These are phyloP conservation scores for Populus hybrid DNA, from an alignment of 441 rosid genomes.

Conservation along the genomic window DNA sequence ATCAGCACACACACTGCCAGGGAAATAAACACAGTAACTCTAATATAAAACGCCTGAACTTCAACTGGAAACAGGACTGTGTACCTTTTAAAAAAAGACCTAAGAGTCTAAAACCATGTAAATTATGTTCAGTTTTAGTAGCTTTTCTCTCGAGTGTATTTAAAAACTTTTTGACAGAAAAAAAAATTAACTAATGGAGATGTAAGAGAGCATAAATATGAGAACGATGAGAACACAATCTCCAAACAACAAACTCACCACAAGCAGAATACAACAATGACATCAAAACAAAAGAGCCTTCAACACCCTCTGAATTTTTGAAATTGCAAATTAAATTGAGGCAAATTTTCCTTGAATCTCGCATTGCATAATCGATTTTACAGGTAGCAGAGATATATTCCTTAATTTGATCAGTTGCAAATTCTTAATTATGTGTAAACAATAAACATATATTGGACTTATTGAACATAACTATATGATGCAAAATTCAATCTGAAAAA, in stretches of 20 bases:
- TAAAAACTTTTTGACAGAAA: too few species aligned
- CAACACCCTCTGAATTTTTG: not conserved
- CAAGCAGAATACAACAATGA: not conserved
- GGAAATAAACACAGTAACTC: not conserved
- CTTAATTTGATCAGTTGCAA: not conserved
- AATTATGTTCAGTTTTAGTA: not conserved
- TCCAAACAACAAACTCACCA: not conserved
- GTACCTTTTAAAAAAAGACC: not conserved
- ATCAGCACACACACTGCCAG: conserved; percentile 6
- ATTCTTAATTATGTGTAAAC: not conserved
- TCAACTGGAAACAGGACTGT: not conserved
- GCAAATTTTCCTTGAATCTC: too few species aligned
- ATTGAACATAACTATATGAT: too few species aligned
- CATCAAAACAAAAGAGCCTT: not conserved
- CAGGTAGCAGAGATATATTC: not conserved
- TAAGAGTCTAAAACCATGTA: not conserved
- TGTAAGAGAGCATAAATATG: not conserved
- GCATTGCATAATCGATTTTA: not conserved
- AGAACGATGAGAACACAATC: not conserved
- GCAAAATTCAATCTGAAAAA: not conserved
- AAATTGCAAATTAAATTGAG: not conserved
- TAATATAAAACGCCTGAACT: not conserved
- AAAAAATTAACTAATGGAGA: not conserved
- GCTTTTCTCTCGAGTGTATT: not conserved
- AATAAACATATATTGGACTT: not conserved